Evolutionary conservation across 129 eudicot species (phyloP), one percentile per base, ranked within the genome.

Genomic region (Deinandra increscens): DNA sequence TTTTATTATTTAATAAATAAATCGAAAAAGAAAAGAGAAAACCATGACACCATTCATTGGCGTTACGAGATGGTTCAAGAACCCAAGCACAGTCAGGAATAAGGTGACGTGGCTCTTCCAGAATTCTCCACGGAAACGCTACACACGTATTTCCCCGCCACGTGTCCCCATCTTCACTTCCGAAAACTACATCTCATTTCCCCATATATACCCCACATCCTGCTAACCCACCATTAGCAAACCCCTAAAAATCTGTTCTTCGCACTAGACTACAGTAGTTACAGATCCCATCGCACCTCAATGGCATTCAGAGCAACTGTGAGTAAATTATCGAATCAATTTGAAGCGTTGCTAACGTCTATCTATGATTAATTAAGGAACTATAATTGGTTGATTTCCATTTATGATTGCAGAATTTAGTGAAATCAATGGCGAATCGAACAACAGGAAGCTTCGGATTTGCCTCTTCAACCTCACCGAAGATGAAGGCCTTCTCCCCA

Each of bases 261-360:
- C 8, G 8, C 22, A 29, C 13, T 37, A 18, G 11, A 68, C 4
- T 15, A 19, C 22, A 31, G 14, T 46, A 31, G 14, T 46, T 8
- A 45, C 41, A 44, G 23, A 4, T 7, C 10, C 33, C 17, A 33
- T 31, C 64, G 9, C 17, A 6, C 50, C 18, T n/a, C 60, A 74
- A 79, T 87, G 93, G 89, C 89, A 7, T 79, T 87, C 51, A 81
- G 83, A 43, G 75, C 81, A 58, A 48, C 78, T 61, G 93, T 84
- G 36, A 63, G 84, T 66, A 23, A 11, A n/a, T 11, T 2, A n/a
- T 11, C 1, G 3, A 2, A n/a, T 58, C 2, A 53, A n/a, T 23
- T 37, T 12, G 15, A 39, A 64, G 29, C 14, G 9, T 33, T 11
- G 0, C 41, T 58, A 11, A 4, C 20, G 8, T 46, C 0, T 69